Evolutionary conservation across 2,329 filamentous ascomycete species (phyloP), one percentile per base, ranked within the genome.

Genomic region (Chaetomium strumarium): DNA sequence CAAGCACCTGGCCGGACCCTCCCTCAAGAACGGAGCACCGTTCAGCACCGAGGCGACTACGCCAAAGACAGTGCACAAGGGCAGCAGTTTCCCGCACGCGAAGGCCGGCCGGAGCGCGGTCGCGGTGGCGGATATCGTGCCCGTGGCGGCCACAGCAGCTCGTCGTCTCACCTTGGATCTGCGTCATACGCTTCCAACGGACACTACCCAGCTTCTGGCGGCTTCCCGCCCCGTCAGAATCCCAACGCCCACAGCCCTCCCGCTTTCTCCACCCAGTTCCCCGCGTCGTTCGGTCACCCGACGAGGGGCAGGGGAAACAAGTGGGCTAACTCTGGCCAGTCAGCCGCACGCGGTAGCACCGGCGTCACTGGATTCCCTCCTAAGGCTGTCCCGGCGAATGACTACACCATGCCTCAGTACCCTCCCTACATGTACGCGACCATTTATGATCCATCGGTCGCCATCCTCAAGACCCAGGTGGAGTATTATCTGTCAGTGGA

Each of bases 401-500:
- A 75, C 30, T 76, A 71, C 53, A 56, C 67, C 4, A 66, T 72
- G 56, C 63, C 67, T 11, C 65, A 79, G 80, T 78, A 80, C 81
- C 64, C 77, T 74, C 57, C 79, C 62, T 83, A 85, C 64, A 53
- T 57, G 33, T 62, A 54, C 20, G 49, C 54, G 16, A 55, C 58
- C 5, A 38, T 60, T 16, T 60, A 61, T 30, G 54, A 62, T 29
- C 30, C 52, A 9, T 48, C 70, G 37, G 50, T 75, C 36, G 61
- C 68, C 3, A 66, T 75, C 43, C 66, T 81, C 45, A 75, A 71
- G 50, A 67, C 66, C 58, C 73, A 79, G 65, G 79, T 90, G 36
- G 90, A 96, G 64, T 99, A 96, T 74, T 99, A 99, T 71, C 96
- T 99, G 72, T 97, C 92, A 0, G 80, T 96, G 29, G 88, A 96